These are phyloP conservation scores for Picea glauca DNA, from an alignment of 75 land plant species.

Conservation along the genomic window DNA sequence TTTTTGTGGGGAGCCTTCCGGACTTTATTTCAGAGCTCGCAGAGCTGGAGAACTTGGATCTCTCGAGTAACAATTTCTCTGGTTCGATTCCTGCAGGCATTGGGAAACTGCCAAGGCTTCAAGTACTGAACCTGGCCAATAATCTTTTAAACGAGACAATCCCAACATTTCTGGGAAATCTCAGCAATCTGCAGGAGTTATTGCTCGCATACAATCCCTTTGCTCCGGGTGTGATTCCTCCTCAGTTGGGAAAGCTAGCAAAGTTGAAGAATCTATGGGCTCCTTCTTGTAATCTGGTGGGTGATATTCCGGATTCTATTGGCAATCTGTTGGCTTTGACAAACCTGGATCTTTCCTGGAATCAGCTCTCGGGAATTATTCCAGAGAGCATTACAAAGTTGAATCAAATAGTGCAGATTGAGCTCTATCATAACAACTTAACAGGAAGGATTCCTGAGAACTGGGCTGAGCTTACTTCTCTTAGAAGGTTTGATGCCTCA, in stretches of 20 bases:
- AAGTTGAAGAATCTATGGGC: conserved; percentile 7
- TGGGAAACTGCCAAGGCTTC: conserved; percentile 15
- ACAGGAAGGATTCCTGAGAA: conserved; percentile 19
- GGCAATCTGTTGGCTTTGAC: conserved; percentile 9
- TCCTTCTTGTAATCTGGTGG: background rate
- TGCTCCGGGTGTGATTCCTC: conserved; percentile 5
- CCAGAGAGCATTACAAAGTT: conserved; percentile 17
- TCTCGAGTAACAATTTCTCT: conserved; percentile 21
- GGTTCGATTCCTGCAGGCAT: conserved; percentile 20
- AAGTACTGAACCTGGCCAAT: conserved; percentile 12
- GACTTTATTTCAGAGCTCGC: conserved; percentile 1
- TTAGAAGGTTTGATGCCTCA: conserved; percentile 44
- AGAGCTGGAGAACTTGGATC: conserved; percentile 20
- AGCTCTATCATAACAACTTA: conserved; percentile 30
- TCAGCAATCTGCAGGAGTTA: conserved; percentile 10
- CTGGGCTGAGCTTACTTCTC: background rate
- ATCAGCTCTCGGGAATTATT: conserved; percentile 17
- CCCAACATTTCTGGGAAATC: conserved; percentile 7
- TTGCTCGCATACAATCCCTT: conserved; percentile 14
- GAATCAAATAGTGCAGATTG: conserved; percentile 12
- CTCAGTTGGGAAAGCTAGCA: conserved; percentile 8
- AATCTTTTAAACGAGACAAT: conserved; percentile 17
- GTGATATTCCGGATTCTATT: conserved; percentile 16
- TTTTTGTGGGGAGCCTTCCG: conserved; percentile 9
- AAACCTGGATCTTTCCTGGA: conserved; percentile 20